phyloP scores from a whole-genome alignment of 1,139 yeast species.

The Scheffersomyces parashehatae region DNA sequence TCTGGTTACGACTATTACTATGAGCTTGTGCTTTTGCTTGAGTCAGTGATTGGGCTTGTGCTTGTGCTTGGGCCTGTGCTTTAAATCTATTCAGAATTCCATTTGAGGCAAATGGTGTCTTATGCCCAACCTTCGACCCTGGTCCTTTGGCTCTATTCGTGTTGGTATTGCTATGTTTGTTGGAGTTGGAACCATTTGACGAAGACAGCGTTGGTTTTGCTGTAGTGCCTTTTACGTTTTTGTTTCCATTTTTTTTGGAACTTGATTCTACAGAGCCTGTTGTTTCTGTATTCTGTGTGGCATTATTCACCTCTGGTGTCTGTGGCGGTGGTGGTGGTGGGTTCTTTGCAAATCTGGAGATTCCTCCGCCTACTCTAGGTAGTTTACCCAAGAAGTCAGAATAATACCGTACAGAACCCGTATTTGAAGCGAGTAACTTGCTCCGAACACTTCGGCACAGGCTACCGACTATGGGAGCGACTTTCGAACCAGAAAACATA shows the following conservation, averaged over 20 bases:
- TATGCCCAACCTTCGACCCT: background rate
- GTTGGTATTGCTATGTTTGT: background rate
- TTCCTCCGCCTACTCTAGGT: conserved; percentile 27
- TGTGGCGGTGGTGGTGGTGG: background rate
- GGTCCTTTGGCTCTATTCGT: conserved; percentile 2
- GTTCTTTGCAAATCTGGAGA: conserved; percentile 19
- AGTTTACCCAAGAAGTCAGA: conserved; percentile 23
- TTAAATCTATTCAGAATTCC: background rate
- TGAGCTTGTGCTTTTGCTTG: background rate
- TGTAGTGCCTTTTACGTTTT: too few species aligned
- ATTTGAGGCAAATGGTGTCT: background rate
- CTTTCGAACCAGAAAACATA: too few species aligned
- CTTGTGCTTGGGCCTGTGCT: background rate
- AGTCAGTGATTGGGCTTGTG: background rate
- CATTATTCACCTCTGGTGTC: too few species aligned
- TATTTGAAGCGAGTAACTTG: too few species aligned
- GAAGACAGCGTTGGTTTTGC: too few species aligned
- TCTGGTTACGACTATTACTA: background rate
- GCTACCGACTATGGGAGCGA: too few species aligned
- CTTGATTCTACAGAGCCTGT: too few species aligned
- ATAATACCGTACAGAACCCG: conserved; percentile 8
- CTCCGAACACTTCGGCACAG: too few species aligned
- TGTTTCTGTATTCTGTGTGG: too few species aligned
- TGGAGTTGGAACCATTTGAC: too few species aligned
- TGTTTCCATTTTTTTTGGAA: too few species aligned